phyloP scores from a whole-genome alignment of 306 rosid genomes.

The Cucurbita moschata region DNA sequence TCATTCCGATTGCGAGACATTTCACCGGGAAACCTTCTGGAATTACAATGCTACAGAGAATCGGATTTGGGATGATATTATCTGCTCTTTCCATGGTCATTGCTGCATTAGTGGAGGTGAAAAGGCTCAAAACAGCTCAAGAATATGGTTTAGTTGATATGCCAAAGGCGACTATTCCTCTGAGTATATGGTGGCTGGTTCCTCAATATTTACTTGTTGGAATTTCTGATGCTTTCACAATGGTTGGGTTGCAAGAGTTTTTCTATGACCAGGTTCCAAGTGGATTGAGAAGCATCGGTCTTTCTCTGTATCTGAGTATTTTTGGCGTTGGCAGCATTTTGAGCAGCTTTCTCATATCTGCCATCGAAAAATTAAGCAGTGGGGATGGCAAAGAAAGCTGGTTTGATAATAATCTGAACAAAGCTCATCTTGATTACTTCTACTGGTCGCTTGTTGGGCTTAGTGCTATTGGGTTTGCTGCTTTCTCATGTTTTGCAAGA shows the following conservation, averaged over 20 bases:
- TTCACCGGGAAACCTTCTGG: not conserved
- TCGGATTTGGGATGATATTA: not conserved
- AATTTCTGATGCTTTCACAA: constrained; percentile 15
- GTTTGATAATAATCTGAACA: constrained; percentile 32
- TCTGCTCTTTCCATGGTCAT: not conserved
- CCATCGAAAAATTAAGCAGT: not conserved
- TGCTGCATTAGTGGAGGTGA: not conserved
- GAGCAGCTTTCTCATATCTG: not conserved
- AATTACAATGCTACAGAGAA: not conserved
- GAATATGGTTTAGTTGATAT: not conserved
- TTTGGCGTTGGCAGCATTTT: not conserved
- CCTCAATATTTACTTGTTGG: constrained; percentile 10
- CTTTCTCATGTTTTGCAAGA: not conserved
- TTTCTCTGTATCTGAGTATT: not conserved
- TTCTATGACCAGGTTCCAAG: not conserved
- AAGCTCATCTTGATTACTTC: constrained; percentile 13
- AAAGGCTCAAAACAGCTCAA: not conserved
- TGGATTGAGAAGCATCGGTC: constrained; percentile 36
- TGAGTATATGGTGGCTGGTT: constrained; percentile 49
- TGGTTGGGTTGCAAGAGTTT: constrained; percentile 33
- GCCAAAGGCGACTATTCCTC: not conserved
- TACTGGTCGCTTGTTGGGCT: not conserved
- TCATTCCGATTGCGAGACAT: not conserved
- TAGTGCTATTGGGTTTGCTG: not conserved
- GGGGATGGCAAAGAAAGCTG: not conserved